Evolutionary conservation across 2,329 filamentous ascomycete species (phyloP).

Genomic region (Calonectria ilicicola): DNA sequence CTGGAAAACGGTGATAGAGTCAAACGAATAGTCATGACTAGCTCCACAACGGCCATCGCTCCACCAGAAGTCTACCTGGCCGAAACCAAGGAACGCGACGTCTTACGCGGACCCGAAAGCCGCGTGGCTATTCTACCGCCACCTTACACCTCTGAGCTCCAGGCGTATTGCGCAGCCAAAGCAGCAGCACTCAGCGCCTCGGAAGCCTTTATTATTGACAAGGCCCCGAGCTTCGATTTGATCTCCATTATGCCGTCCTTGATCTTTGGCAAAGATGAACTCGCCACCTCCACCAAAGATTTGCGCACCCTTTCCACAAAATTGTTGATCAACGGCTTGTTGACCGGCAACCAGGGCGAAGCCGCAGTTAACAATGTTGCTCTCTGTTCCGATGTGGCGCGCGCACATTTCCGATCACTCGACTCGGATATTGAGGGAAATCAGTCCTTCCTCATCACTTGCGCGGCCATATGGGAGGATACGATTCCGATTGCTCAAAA

Average conservation of each 20-base stretch:
- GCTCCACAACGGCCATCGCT: constrained; percentile 45
- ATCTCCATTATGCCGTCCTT: constrained; percentile 14
- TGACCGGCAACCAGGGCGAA: not conserved
- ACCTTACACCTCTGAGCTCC: constrained; percentile 2
- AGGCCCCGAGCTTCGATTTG: constrained; percentile 4
- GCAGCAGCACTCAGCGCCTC: constrained; percentile 1
- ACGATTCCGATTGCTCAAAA: constrained; percentile 12
- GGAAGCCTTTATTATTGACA: not conserved
- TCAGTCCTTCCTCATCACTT: constrained; percentile 8
- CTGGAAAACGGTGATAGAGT: constrained; percentile 44
- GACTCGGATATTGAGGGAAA: constrained; percentile 1
- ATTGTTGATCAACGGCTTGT: not conserved
- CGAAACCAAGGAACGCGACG: not conserved
- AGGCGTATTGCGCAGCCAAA: constrained; percentile 9
- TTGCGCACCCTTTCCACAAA: not conserved
- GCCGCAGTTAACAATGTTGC: not conserved
- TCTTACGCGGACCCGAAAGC: not conserved
- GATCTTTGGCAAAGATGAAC: constrained; percentile 14
- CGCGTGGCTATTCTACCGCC: not conserved
- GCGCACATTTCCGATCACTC: constrained; percentile 6
- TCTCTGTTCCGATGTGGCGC: constrained; percentile 7
- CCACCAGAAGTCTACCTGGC: not conserved
- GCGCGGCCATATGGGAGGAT: not conserved
- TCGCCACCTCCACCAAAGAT: not conserved
- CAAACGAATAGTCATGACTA: constrained; percentile 57